A percentile compares a stretch with the other conserved stretches of the same genome.
phyloP scores from a whole-genome alignment of 2,329 filamentous ascomycete species.

The Acephala macrosclerotiorum region DNA sequence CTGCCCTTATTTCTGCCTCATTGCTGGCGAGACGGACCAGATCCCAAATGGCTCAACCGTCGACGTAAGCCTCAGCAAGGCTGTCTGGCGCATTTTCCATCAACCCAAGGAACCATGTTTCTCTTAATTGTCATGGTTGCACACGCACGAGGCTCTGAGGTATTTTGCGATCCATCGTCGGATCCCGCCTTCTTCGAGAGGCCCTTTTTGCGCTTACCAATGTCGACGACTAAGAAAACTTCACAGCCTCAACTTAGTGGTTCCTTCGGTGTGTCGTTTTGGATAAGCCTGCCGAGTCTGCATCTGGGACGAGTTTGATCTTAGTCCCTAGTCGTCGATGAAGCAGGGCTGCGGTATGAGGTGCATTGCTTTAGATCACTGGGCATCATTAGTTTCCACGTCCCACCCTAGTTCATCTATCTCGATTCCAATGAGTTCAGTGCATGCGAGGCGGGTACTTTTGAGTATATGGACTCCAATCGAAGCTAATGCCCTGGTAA shows the following conservation, averaged over 20 bases:
- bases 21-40: conserved; percentile 14
- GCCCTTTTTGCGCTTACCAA: conserved; percentile 17
- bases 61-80: conserved; percentile 24
- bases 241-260: conserved; percentile 9
- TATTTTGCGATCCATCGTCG: conserved; percentile 5
- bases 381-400: background rate
- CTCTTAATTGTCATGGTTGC: conserved; percentile 11
- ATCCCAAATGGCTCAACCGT: conserved; percentile 10
- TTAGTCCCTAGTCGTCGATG: conserved; percentile 7
- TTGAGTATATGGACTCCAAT: background rate
- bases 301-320: background rate
- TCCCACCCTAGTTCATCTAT: background rate
- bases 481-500: background rate
- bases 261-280: conserved; percentile 22
- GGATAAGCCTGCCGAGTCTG: conserved; percentile 18
- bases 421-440: background rate
- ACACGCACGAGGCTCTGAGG: conserved; percentile 25
- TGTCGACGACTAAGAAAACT: conserved; percentile 13
- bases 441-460: conserved; percentile 4
- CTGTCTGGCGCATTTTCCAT: conserved; percentile 19
- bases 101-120: conserved; percentile 9
- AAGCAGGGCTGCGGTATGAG: conserved; percentile 14
- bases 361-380: conserved; percentile 9
- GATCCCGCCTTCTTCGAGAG: conserved; percentile 3
- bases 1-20: conserved; percentile 26